phyloP scores from a whole-genome alignment of 148 eudicot species.

The Cornus suecica region DNA sequence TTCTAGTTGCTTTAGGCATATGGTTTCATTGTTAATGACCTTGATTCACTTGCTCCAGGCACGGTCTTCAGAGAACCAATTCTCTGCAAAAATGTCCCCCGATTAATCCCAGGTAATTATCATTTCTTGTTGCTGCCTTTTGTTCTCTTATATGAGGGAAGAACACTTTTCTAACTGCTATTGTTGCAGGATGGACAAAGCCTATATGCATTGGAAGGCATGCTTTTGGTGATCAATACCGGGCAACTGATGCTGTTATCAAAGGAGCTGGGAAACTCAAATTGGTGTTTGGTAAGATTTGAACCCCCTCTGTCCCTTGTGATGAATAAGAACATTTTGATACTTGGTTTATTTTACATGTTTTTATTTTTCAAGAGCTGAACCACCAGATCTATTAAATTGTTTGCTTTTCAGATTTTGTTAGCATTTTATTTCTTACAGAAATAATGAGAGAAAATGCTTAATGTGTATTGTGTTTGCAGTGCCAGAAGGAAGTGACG shows the following conservation, averaged over 20 bases:
- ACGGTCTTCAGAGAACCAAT: slow-evolving; percentile 95
- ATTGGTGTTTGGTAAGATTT: slow-evolving; percentile 71
- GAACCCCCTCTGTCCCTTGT: neutral
- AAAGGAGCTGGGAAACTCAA: slow-evolving; percentile 90
- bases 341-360: neutral
- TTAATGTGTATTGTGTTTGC: slow-evolving; percentile 14
- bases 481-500: slow-evolving; percentile 80
- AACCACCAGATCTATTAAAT: neutral
- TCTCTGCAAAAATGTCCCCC: slow-evolving; percentile 80
- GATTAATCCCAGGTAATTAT: slow-evolving; percentile 66
- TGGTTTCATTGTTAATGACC: neutral
- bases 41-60: slow-evolving; percentile 41
- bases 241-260: slow-evolving; percentile 82
- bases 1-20: neutral
- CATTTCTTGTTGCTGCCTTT: neutral
- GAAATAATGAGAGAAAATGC: neutral
- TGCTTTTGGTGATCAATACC: slow-evolving; percentile 95
- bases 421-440: neutral
- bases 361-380: neutral
- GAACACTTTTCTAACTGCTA: neutral
- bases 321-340: neutral
- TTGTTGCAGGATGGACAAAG: slow-evolving; percentile 66
- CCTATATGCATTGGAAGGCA: slow-evolving; percentile 97
- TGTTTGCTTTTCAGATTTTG: neutral
- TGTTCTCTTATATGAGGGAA: neutral